Conservation (phyloP, 257 asterid species). For the Solanum clarkiae region DNA sequence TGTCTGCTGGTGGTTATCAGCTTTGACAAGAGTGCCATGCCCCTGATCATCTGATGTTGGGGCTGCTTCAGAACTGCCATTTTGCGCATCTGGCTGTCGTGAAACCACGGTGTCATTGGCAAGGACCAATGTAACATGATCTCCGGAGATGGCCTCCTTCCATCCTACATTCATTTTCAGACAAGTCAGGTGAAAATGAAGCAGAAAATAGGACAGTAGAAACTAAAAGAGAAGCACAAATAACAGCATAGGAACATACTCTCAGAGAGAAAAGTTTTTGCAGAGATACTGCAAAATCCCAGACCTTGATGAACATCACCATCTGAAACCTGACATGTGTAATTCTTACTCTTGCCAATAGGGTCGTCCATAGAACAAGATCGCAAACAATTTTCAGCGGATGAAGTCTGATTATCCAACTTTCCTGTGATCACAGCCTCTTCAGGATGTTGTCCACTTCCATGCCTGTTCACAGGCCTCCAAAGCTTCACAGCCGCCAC, state of each 20-base stretch:
- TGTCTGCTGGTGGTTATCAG: conserved; percentile 14
- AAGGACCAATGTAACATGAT: conserved; percentile 55
- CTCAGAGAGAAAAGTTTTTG: conserved; percentile 56
- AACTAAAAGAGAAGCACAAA: not conserved
- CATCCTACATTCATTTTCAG: conserved; percentile 51
- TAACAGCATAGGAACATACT: conserved; percentile 31
- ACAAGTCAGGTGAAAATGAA: not conserved
- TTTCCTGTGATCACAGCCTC: conserved; percentile 15
- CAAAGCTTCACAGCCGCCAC: conserved; percentile 28
- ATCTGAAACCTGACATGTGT: conserved; percentile 7
- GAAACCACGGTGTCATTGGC: conserved; percentile 28
- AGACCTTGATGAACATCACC: conserved; percentile 17
- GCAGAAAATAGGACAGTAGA: not conserved
- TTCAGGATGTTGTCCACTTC: conserved; percentile 13
- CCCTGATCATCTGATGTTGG: conserved; percentile 15
- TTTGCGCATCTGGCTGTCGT: conserved; percentile 13
- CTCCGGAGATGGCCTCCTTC: conserved; percentile 66
- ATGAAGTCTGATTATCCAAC: conserved; percentile 13
- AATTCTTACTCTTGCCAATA: conserved; percentile 14
- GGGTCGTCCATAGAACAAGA: conserved; percentile 12
- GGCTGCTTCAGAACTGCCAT: conserved; percentile 1
- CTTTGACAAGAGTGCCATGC: not conserved
- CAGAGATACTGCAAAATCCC: conserved; percentile 37
- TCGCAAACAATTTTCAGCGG: conserved; percentile 27
- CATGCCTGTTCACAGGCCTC: conserved; percentile 46